phyloP scores from a whole-genome alignment of 805 yeast genomes.

The Barnettozyma botsteinii region DNA sequence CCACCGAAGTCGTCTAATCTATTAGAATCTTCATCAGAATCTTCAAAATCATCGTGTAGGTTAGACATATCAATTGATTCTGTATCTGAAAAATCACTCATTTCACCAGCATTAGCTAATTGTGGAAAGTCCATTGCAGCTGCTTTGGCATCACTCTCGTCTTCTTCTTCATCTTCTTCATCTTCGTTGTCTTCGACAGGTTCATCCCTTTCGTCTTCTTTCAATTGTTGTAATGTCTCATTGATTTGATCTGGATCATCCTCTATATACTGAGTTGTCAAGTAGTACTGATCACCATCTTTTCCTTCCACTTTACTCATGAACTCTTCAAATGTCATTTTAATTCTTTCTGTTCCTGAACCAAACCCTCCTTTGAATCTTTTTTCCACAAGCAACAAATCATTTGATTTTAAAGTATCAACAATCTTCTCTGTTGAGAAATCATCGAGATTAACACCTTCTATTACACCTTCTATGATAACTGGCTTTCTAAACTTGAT shows the following conservation, averaged over 20 bases:
- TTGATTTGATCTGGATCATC: slow-evolving; percentile 31
- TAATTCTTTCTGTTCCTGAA: slow-evolving; percentile 48
- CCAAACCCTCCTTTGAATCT: slow-evolving; percentile 62
- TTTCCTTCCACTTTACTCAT: slow-evolving; percentile 31
- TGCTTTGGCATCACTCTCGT: slow-evolving; percentile 11
- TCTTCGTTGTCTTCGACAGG: slow-evolving; percentile 5
- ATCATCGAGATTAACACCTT: slow-evolving; percentile 28
- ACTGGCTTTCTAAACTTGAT: slow-evolving; percentile 37
- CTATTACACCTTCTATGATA: slow-evolving; percentile 36
- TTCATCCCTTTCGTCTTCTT: slow-evolving; percentile 17
- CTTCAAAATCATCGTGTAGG: slow-evolving; percentile 46
- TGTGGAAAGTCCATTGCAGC: slow-evolving; percentile 11
- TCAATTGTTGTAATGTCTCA: background rate
- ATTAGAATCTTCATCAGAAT: slow-evolving; percentile 20
- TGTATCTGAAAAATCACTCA: slow-evolving; percentile 29
- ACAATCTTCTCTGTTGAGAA: slow-evolving; percentile 34
- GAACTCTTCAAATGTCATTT: slow-evolving; percentile 46
- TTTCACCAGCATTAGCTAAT: background rate
- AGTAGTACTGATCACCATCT: slow-evolving; percentile 48
- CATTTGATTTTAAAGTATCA: slow-evolving; percentile 32
- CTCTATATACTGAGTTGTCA: slow-evolving; percentile 65
- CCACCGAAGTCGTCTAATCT: no score
- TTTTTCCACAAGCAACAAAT: slow-evolving; percentile 49
- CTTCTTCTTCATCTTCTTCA: slow-evolving; percentile 20
- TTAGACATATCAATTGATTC: slow-evolving; percentile 40